Evolutionary conservation across 352 stramenopile species (phyloP).

Genomic region (Pythium dissotocum): DNA sequence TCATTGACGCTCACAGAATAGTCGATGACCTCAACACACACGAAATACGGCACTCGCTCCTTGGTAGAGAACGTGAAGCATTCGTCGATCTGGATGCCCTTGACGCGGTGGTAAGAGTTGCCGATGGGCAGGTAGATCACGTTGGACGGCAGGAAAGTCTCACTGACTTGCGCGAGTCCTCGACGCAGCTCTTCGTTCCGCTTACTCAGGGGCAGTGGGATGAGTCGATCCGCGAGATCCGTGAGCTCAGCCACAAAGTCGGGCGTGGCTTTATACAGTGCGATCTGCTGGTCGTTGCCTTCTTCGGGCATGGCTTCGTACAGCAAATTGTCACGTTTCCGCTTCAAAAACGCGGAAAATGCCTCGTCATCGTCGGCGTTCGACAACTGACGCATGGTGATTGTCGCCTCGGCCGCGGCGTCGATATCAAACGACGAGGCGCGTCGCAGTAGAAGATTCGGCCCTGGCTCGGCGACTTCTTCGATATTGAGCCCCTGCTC

Average conservation of each 20-base stretch:
- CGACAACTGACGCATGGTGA: constrained; percentile 7
- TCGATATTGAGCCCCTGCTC: constrained; percentile 68
- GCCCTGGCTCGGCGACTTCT: constrained; percentile 56
- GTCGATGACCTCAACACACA: constrained; percentile 82
- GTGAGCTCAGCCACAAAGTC: constrained; percentile 71
- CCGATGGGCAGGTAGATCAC: constrained; percentile 82
- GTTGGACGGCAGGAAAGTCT: constrained; percentile 60
- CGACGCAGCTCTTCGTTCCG: constrained; percentile 54
- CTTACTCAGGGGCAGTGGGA: constrained; percentile 41
- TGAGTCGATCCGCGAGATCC: constrained; percentile 64
- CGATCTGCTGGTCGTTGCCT: constrained; percentile 60
- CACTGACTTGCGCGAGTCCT: constrained; percentile 48
- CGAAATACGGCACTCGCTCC: constrained; percentile 80
- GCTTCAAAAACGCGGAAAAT: constrained; percentile 56
- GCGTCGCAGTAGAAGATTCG: constrained; percentile 53
- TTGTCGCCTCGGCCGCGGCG: constrained; percentile 34
- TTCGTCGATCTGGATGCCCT: constrained; percentile 68
- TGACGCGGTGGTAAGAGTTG: constrained; percentile 75
- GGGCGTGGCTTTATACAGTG: constrained; percentile 68
- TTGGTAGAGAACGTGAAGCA: constrained; percentile 86
- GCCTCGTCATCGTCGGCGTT: constrained; percentile 41
- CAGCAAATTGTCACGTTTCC: constrained; percentile 50
- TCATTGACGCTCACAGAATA: constrained; percentile 37
- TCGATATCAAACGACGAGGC: constrained; percentile 65
- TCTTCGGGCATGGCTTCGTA: constrained; percentile 62